Evolutionary conservation across 129 eudicot genomes (phyloP).

Genomic region (Smallanthus sonchifolius): DNA sequence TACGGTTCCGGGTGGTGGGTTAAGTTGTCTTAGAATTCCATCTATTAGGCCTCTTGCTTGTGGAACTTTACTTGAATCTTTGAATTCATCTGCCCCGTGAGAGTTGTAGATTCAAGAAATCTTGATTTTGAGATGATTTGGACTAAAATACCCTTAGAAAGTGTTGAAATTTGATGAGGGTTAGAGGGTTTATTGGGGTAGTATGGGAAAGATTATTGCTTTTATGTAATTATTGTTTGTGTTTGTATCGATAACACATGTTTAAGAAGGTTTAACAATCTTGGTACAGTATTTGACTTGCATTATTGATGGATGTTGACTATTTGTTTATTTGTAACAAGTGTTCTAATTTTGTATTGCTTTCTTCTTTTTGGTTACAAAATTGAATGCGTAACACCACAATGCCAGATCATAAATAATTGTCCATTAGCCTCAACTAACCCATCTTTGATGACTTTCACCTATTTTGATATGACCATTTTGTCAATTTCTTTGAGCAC

Average conservation of each 20-base stretch:
- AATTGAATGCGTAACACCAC: slow-evolving; percentile 17
- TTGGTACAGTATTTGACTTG: slow-evolving; percentile 28
- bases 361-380: slow-evolving; percentile 7
- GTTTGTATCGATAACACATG: slow-evolving; percentile 37
- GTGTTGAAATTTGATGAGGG: slow-evolving; percentile 13
- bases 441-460: not conserved
- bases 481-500: not conserved
- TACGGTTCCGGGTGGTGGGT: slow-evolving; percentile 51
- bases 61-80: slow-evolving; percentile 50
- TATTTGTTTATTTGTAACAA: slow-evolving; percentile 19
- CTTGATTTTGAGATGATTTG: not conserved
- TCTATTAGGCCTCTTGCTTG: slow-evolving; percentile 65
- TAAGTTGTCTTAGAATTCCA: slow-evolving; percentile 73
- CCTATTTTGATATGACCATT: not conserved
- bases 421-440: not conserved
- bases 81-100: slow-evolving; percentile 41
- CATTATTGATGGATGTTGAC: slow-evolving; percentile 29
- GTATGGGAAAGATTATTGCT: slow-evolving; percentile 18
- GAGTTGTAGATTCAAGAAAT: not conserved
- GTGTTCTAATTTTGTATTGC: slow-evolving; percentile 10
- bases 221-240: slow-evolving; percentile 32
- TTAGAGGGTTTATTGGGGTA: slow-evolving; percentile 16
- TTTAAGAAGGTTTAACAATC: slow-evolving; percentile 27
- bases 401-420: not conserved
- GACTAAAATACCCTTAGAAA: not conserved